Percentiles rank a stretch among this genome's conserved stretches.
Evolutionary conservation across 176 grass and related monocot genomes (phyloP).

Genomic region (Cenchrus fungigraminus): DNA sequence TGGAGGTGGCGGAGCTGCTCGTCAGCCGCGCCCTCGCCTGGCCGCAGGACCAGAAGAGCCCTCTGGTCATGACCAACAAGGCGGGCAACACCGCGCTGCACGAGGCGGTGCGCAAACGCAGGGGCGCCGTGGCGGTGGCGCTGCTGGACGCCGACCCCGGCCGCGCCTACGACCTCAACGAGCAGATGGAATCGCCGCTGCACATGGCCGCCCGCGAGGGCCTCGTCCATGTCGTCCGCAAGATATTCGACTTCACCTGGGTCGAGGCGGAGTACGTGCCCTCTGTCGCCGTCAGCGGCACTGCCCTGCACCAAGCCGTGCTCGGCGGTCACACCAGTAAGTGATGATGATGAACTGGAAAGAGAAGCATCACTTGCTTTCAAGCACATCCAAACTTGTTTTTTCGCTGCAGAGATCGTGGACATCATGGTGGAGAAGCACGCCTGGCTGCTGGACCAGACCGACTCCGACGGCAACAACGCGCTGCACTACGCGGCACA

Average conservation of each 20-base stretch:
- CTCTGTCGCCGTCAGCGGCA: conserved; percentile 38
- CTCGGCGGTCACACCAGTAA: conserved; percentile 62
- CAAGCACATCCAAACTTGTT: too few species aligned
- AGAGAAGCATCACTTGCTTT: too few species aligned
- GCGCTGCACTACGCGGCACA: conserved; percentile 75
- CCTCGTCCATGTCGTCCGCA: conserved; percentile 45
- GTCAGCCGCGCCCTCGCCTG: not conserved
- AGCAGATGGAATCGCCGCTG: conserved; percentile 56
- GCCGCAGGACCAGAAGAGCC: conserved; percentile 17
- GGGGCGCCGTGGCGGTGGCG: conserved; percentile 38
- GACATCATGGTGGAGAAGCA: conserved; percentile 50
- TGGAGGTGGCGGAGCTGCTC: conserved; percentile 29
- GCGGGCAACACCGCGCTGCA: conserved; percentile 61
- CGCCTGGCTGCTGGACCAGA: conserved; percentile 24
- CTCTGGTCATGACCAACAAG: conserved; percentile 39
- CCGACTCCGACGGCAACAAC: conserved; percentile 50
- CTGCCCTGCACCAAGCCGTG: conserved; percentile 64
- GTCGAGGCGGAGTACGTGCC: conserved; percentile 32
- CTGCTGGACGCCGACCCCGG: conserved; percentile 49
- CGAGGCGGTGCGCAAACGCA: conserved; percentile 51
- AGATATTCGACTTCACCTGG: conserved; percentile 53
- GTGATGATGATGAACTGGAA: too few species aligned
- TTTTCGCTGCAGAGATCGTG: conserved; percentile 44
- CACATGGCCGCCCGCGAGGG: conserved; percentile 71
- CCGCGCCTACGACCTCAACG: conserved; percentile 47